Base-by-base conservation (phyloP, 169 alveolate genomes). In the Eimeria brunetti region DNA sequence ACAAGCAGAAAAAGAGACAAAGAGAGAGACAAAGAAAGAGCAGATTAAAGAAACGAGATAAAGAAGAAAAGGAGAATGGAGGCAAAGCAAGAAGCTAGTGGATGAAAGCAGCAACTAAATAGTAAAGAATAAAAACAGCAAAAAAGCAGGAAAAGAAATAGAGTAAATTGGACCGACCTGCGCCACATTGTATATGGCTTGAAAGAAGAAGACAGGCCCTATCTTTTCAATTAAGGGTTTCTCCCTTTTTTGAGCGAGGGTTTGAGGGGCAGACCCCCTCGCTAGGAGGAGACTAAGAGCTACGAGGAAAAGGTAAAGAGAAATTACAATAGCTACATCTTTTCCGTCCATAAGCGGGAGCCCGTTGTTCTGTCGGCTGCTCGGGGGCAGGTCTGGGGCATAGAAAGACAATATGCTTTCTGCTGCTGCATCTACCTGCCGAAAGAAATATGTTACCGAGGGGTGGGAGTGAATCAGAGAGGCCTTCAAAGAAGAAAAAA, bases 331-430 rank as follows among this genome's bases (percentile, higher is more conserved):
- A 12, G 64, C 58, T 20, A 62, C 80, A 56, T 85, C 92, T n/a
- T 62, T 85, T 46, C 92, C 92, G 33, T 83, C 90, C 90, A 83
- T 83, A 24, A 83, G 38, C 24, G 90, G 90, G 56, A 83, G 53
- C 41, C 90, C 90, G 33, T 30, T 83, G 75, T 83, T 83, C 75
- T 83, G 90, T 0, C 90, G 71, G 38, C 46, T 64, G 90, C 53
- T 53, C 49, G 90, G 38, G 30, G 90, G 90, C 44, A 83, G 76
- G 46, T 83, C 90, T n/a, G 90, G 90, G 36, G 90, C 90, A n/a
- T 83, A 83, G 30, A 83, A 83, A 27, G 90, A 53, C 1, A 83
- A 56, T 11, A 83, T 53, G 24, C 33, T 53, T 36, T 83, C 90
- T 56, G 90, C 75, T 16, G 75, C 75, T 11, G 75, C 30, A 41